Evolutionary conservation across 257 asterid species (phyloP), one percentile per base, ranked within the genome.

Genomic region (Solanum paucissectum): DNA sequence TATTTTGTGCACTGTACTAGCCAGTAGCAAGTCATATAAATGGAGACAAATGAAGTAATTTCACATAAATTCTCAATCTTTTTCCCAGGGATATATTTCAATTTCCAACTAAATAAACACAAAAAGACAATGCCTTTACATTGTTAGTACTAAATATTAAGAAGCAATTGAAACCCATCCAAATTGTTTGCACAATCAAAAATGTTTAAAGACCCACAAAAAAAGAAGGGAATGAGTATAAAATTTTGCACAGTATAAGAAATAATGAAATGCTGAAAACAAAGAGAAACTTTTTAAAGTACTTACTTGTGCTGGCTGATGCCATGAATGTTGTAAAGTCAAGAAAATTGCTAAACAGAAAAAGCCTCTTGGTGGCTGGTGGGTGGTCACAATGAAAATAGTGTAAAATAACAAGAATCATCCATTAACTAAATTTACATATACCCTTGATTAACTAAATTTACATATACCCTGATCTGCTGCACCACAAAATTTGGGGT

Each of bases 381-480:
- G 55, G 55, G 6, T 2, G 0, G 71, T 9, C 29, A 23, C 32
- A 62, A 23, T 62, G 29, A 62, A 64, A 64, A 71, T 60, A 21
- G 27, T 9, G 68, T 60, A 60, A 60, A 60, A 9, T 21, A 60
- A 60, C 68, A 60, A 7, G 7, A 55, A 60, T n/a, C n/a, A n/a
- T n/a, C n/a, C n/a, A n/a, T n/a, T n/a, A n/a, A n/a, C n/a, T n/a
- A n/a, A n/a, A n/a, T n/a, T n/a, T n/a, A n/a, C n/a, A n/a, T n/a
- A n/a, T n/a, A n/a, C n/a, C n/a, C n/a, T 2, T 6, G n/a, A 52
- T 18, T 52, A 18, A 6, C 9, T 52, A 52, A 52, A 52, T 6
- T 52, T 52, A 16, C 0, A 18, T 52, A 3, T 18, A 16, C 0
- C 23, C 4, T 1, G 1, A 52, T 6, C 9, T 0, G 3, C 4